Evolutionary conservation across 2,329 filamentous ascomycete species (phyloP), one percentile per base, ranked within the genome.

Genomic region (Pseudopithomyces chartarum): DNA sequence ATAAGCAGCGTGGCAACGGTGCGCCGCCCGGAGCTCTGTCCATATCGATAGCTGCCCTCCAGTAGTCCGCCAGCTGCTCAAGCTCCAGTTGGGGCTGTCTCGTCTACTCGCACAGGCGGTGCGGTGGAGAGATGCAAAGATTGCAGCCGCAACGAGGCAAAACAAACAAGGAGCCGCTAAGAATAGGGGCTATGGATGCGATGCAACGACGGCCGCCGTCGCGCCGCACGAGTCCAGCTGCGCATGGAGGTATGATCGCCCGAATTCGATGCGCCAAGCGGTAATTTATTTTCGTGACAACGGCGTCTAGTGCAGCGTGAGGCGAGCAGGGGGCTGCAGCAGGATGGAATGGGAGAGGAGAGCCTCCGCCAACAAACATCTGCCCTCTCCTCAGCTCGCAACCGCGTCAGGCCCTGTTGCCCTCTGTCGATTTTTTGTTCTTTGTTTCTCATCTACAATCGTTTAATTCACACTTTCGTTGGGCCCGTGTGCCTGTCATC

Each of bases 391-490:
- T 54, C 58, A 29, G 59, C 55, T 52, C 48, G 57, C 45, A 58
- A 42, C 48, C 57, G 54, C 56, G n/a, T 53, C 55, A 53, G 32
- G 45, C 49, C 57, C 43, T 59, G 50, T 58, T 58, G 56, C 56
- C 51, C 57, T 67, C 55, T 45, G 55, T 63, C 63, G 53, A 55
- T 52, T 59, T 63, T 61, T 66, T 45, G 55, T 63, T 64, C 53
- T 56, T 52, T 59, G 62, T 61, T 66, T 62, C 62, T 69, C 65
- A 52, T 40, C 13, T 60, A 66, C 64, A 52, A 48, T 65, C 64
- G 64, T 64, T 63, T 61, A 60, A 57, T 61, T 52, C 43, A 23
- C 54, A 51, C 57, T 50, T 54, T 62, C 58, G 58, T 52, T 62
- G 40, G 19, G 29, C 42, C 40, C 56, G 13, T 55, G 32, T 46